Conservation (phyloP, 2,329 filamentous ascomycete species). For the Clarireedia paspali region DNA sequence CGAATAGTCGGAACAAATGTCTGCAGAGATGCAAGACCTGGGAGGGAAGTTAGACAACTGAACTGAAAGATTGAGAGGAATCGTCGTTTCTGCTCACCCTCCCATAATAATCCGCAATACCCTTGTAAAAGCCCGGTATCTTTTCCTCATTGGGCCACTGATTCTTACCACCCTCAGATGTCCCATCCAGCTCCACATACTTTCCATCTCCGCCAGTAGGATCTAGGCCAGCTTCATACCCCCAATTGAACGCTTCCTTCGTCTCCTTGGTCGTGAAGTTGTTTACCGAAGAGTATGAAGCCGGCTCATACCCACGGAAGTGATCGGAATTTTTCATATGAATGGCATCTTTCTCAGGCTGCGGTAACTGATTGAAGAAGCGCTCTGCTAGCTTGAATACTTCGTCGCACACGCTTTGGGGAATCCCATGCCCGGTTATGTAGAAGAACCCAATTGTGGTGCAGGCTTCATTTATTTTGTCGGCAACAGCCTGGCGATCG, state of each 20-base stretch:
- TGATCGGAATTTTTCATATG: conserved; percentile 33
- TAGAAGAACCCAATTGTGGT: conserved; percentile 28
- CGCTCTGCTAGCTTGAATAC: conserved; percentile 35
- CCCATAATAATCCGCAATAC: conserved; percentile 26
- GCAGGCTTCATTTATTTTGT: conserved; percentile 25
- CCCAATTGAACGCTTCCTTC: conserved; percentile 35
- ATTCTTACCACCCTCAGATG: conserved; percentile 19
- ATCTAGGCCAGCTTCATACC: conserved; percentile 27
- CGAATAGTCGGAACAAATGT: conserved; percentile 30
- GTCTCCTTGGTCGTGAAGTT: conserved; percentile 37
- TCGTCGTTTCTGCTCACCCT: conserved; percentile 11
- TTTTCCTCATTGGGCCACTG: conserved; percentile 24
- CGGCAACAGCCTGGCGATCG: conserved; percentile 21
- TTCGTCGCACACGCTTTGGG: conserved; percentile 32
- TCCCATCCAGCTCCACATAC: conserved; percentile 28
- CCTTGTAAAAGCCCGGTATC: conserved; percentile 25
- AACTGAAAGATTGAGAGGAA: not conserved
- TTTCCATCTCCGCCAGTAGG: conserved; percentile 26
- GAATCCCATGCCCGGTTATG: conserved; percentile 40
- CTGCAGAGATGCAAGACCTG: conserved; percentile 32
- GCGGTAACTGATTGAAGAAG: conserved; percentile 40
- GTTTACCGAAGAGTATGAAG: conserved; percentile 39
- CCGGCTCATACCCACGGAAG: conserved; percentile 41
- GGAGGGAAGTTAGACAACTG: not conserved
- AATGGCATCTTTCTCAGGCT: conserved; percentile 36